Base-by-base conservation (phyloP, 108 stramenopile genomes). In the Asterionellopsis glacialis region DNA sequence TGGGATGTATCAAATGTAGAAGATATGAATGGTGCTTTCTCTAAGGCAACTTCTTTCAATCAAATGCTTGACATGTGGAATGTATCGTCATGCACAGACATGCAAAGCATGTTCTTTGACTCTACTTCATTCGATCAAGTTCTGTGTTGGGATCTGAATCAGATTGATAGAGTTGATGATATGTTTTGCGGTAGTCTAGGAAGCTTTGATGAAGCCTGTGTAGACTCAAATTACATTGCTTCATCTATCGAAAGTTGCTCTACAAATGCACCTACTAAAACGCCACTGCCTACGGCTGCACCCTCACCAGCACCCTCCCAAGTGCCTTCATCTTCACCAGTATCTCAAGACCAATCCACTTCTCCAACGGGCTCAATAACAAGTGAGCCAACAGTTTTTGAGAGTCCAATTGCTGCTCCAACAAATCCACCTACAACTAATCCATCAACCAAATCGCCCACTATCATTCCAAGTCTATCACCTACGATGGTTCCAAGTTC, bases 91-190 rank as follows among this genome's bases (percentile, higher is more conserved):
- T 63, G 69, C 21, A 49, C 0, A 27, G 38, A 61, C 0, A 72
- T 72, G 71, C 47, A 41, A 41, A 1, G 22, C n/a, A 74, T 70
- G 72, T 81, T 81, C 51, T 15, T 12, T 11, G 60, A 49, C 7
- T 72, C 80, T n/a, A 18, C 54, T 4, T 40, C 16, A 23, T 81
- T 81, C 45, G 60, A 69, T 55, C 72, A 70, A 43, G 47, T 64
- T 42, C 52, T 82, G 10, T 57, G 52, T 0, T 82, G 77, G 77
- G 53, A 71, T 43, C 49, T 61, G 6, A 13, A 13, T 16, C 43
- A 19, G 14, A 55, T 41, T 19, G 25, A 45, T 11, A 33, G 1
- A 3, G 57, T 71, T 50, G 45, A 44, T n/a, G 33, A 39, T 12
- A 68, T 77, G 67, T 77, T 77, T 67, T 11, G 9, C 10, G 47